Base-by-base conservation (phyloP, 2,329 filamentous ascomycete species). In the Fusarium miscanthi region DNA sequence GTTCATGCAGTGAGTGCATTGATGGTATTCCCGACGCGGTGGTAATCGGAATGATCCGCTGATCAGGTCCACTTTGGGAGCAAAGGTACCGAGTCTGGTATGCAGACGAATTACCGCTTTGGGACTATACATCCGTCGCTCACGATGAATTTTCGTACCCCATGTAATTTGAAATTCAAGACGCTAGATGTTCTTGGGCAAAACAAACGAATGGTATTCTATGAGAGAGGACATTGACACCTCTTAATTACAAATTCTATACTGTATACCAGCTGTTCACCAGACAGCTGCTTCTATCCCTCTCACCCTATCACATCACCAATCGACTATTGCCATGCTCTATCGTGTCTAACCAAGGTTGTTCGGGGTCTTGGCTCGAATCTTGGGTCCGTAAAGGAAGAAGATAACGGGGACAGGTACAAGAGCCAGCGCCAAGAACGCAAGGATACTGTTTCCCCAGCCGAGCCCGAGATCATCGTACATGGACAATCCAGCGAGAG, bases 401-500 rank as follows among this genome's bases (percentile, higher is more conserved):
- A 77, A 77, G 3, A 77, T 46, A 6, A 70, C 43, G 1, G 76
- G 76, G 11, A 78, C 64, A 0, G 77, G 77, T 5, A 74, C 73
- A 5, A 78, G 63, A 2, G 51, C 67, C 11, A 78, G 45, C 3
- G 76, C 84, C 21, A 90, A 80, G 60, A 90, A 88, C 1, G 75
- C 84, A 33, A 85, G 78, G 4, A 84, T 43, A 17, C 80, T 82
- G 25, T 84, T 84, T 1, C 63, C 86, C 85, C 75, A 91, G 73
- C 77, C 90, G 64, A 72, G 88, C 79, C 70, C 83, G 0, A 85
- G 74, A n/a, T 78, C 74, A 23, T 80, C 74, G 52, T 81, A 81
- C 76, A 81, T 76, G 17, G 82, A 81, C 4, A 84, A 79, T 0
- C 89, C 90, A 5, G 88, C 89, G 3, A 91, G 80, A 1, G 90